Evolutionary conservation across 129 eudicot genomes (phyloP).

Genomic region (Tagetes erecta): DNA sequence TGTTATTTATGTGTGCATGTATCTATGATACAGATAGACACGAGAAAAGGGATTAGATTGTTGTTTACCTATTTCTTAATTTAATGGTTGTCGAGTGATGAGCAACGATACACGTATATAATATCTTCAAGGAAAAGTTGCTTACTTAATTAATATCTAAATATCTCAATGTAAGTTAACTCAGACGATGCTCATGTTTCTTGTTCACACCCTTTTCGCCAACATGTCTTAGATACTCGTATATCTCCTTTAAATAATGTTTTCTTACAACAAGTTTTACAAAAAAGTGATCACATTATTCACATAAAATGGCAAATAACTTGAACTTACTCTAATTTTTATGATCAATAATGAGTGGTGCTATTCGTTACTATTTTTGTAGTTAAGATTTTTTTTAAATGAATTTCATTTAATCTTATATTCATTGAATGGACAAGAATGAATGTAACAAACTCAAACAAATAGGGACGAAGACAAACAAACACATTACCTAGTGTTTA

Average conservation of each 20-base stretch:
- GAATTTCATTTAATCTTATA: no score
- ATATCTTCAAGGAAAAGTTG: constrained; percentile 1
- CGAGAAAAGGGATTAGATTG: constrained; percentile 14
- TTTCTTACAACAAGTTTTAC: no score
- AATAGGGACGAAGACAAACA: no score
- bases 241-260: neutral
- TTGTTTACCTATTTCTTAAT: constrained; percentile 20
- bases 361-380: no score
- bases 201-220: neutral
- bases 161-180: neutral
- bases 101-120: constrained; percentile 20
- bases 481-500: no score
- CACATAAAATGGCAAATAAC: no score
- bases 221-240: constrained; percentile 11
- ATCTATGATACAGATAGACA: neutral
- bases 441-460: no score
- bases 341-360: no score
- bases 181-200: neutral
- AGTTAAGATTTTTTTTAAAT: no score
- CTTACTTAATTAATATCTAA: neutral
- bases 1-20: neutral
- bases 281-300: no score
- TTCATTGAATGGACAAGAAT: no score
- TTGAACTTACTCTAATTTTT: no score
- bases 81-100: constrained; percentile 8